Evolutionary conservation across 2,329 filamentous ascomycete species (phyloP), one percentile per base, ranked within the genome.

Genomic region (Lasiodiplodia theobromae): DNA sequence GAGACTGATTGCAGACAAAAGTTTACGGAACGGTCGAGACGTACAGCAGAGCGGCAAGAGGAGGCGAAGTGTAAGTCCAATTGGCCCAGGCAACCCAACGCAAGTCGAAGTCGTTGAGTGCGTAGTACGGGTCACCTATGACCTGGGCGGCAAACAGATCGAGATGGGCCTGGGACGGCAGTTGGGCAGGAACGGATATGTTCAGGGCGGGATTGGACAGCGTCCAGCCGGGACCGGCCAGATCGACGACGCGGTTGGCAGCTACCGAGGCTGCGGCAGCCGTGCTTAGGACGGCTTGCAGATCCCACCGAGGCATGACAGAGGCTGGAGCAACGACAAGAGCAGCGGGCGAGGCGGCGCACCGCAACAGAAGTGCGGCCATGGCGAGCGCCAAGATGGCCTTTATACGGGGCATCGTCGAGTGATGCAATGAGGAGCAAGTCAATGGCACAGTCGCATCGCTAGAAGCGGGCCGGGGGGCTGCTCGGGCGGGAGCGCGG

Each of bases 131-230:
- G 75, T 86, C 79, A 68, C 81, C 82, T 70, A 89, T 88, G 3
- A 87, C 80, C 7, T 84, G 77, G 25, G 83, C 84, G 28, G 82
- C 82, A 52, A 82, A 82, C 1, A 90, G 79, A 73, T 90, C 87
- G 16, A 90, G 75, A 75, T 90, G 87, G 0, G 82, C 86, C 63
- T 89, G 86, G 0, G 86, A 88, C 2, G 88, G 87, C 4, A 88
- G 80, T 25, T 79, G 79, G 2, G 82, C 88, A 0, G 86, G 84
- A 1, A 89, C 84, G 0, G 83, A 85, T 34, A 85, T 82, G 69
- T 87, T 86, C 54, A 82, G 74, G 5, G 77, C 76, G 18, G 77
- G 74, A 71, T 83, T 86, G 7, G 78, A 79, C 10, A 86, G 73
- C 2, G 78, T 83, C 84, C 84, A 85, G 23, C 74, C 70, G 53